A percentile compares a stretch with the other conserved stretches of the same genome.
Evolutionary conservation across 23 red algal species (phyloP).

Genomic region (Chondrus crispus): DNA sequence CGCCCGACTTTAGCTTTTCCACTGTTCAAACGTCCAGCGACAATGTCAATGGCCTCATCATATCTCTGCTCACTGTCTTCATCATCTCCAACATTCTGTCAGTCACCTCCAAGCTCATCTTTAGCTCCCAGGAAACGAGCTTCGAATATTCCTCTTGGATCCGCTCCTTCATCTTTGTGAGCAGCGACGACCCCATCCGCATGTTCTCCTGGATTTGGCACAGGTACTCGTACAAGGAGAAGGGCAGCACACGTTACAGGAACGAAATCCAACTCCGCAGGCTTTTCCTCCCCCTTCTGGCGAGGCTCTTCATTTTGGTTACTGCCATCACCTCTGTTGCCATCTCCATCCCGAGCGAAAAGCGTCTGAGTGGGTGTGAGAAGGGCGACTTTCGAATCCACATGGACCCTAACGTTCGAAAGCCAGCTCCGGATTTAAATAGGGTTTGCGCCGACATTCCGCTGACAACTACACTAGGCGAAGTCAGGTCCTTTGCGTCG

Average conservation of each 20-base stretch:
- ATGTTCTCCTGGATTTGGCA: not conserved
- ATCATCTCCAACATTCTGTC: not conserved
- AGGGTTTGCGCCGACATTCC: not conserved
- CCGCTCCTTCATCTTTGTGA: not conserved
- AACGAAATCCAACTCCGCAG: not conserved
- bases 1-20: not conserved
- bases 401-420: not conserved
- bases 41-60: not conserved
- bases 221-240: not conserved
- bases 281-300: not conserved
- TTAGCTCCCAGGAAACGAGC: not conserved
- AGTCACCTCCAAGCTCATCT: not conserved
- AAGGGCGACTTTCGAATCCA: no score
- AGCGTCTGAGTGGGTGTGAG: conserved; percentile 2
- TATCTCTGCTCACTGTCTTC: not conserved
- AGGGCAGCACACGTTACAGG: no score
- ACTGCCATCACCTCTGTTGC: not conserved
- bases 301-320: not conserved
- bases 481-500: not conserved
- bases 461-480: not conserved
- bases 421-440: not conserved
- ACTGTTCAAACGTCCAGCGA: not conserved
- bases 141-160: not conserved
- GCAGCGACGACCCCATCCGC: not conserved
- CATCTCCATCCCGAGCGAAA: not conserved